These are phyloP conservation scores for Ganoderma boninense DNA, from an alignment of 1,284 basidiomycete species.

Conservation along the genomic window DNA sequence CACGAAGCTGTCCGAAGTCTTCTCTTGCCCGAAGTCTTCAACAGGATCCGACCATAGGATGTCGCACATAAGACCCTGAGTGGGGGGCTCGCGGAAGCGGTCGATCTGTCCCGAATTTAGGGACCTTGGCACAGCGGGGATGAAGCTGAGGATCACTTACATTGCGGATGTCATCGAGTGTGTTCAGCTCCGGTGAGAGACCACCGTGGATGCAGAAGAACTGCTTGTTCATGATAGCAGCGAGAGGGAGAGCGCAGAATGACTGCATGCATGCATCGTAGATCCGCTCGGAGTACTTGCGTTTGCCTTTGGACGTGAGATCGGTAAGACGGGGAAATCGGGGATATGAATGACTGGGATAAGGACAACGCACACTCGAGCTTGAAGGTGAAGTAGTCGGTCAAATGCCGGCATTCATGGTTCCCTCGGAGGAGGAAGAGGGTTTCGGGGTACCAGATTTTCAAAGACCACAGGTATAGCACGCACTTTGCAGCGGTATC, in stretches of 20 bases:
- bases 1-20: constrained; percentile 85
- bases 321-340: background rate
- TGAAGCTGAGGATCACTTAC: constrained; percentile 49
- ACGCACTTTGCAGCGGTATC: constrained; percentile 71
- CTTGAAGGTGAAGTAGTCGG: constrained; percentile 98
- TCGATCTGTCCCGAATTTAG: constrained; percentile 67
- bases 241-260: constrained; percentile 91
- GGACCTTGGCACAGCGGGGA: constrained; percentile 6
- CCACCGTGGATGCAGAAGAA: constrained; percentile 97
- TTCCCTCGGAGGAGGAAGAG: constrained; percentile 94
- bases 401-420: constrained; percentile 97
- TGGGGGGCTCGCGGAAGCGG: constrained; percentile 95
- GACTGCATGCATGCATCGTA: constrained; percentile 95
- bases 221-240: constrained; percentile 97
- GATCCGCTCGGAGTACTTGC: constrained; percentile 91
- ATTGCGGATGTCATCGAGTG: constrained; percentile 87
- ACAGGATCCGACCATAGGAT: constrained; percentile 95
- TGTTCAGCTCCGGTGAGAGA: constrained; percentile 89
- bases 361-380: constrained; percentile 78
- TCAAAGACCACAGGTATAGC: constrained; percentile 90
- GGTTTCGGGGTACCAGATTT: constrained; percentile 93
- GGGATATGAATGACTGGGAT: constrained; percentile 1
- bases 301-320: constrained; percentile 70
- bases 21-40: constrained; percentile 94
- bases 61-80: constrained; percentile 95